Evolutionary conservation across 2,329 filamentous ascomycete genomes (phyloP).

Genomic region (Graphilbum ipis-grandicollis): DNA sequence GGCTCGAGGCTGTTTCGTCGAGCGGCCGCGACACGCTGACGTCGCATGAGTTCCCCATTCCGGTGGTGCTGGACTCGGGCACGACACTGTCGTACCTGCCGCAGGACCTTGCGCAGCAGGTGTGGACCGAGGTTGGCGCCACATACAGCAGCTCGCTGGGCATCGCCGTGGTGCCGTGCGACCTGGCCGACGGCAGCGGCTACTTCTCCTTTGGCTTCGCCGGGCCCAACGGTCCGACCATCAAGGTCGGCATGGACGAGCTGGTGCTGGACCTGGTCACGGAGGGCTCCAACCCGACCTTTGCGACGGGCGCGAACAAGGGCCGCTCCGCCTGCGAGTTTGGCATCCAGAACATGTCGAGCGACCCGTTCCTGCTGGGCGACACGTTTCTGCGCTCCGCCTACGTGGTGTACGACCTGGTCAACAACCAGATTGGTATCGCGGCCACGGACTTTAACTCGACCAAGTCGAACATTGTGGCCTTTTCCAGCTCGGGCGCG

Average conservation of each 20-base stretch:
- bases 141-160: constrained; percentile 20
- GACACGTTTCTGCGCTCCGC: constrained; percentile 42
- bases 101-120: constrained; percentile 32
- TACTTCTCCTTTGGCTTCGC: constrained; percentile 37
- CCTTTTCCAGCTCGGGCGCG: constrained; percentile 31
- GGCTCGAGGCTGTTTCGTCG: constrained; percentile 26
- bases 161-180: constrained; percentile 32
- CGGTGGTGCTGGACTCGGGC: constrained; percentile 57
- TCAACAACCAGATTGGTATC: constrained; percentile 37
- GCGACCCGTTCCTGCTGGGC: constrained; percentile 29
- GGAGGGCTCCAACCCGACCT: constrained; percentile 15
- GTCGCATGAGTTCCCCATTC: constrained; percentile 25
- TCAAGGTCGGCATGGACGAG: constrained; percentile 37
- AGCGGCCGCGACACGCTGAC: constrained; percentile 30
- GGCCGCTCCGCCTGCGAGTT: constrained; percentile 34
- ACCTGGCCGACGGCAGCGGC: constrained; percentile 23
- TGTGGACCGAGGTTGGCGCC: constrained; percentile 39
- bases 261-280: constrained; percentile 29
- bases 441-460: constrained; percentile 39
- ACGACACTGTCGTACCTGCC: constrained; percentile 59
- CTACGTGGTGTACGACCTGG: constrained; percentile 42
- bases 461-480: constrained; percentile 28
- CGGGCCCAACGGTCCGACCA: constrained; percentile 26
- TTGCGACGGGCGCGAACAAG: constrained; percentile 22
- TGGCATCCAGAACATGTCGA: constrained; percentile 34